phyloP scores from a whole-genome alignment of 2,329 filamentous ascomycete species.

The Penicillium sp. region DNA sequence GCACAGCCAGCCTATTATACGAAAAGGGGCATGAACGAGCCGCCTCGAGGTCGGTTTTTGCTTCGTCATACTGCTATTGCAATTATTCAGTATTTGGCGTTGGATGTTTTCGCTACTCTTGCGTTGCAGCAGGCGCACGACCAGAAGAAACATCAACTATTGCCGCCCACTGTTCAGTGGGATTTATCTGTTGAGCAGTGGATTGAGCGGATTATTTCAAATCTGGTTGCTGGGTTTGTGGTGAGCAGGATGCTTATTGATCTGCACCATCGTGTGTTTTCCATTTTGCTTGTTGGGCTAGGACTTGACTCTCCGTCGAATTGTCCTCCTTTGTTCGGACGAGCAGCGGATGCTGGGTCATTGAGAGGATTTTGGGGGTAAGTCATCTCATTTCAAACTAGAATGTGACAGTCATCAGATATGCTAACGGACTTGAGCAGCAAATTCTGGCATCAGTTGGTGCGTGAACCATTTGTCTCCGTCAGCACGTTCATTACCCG shows the following conservation, averaged over 20 bases:
- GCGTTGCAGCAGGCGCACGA: background rate
- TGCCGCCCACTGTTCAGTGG: slow-evolving; percentile 4
- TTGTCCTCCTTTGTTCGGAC: slow-evolving; percentile 28
- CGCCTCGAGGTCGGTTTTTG: slow-evolving; percentile 16
- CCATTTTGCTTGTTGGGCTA: slow-evolving; percentile 20
- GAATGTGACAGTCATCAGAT: background rate
- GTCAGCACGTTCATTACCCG: slow-evolving; percentile 21
- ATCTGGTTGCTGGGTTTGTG: slow-evolving; percentile 17
- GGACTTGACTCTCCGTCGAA: slow-evolving; percentile 14
- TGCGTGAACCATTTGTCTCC: slow-evolving; percentile 25
- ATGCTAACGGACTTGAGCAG: slow-evolving; percentile 9
- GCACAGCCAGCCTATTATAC: slow-evolving; percentile 15
- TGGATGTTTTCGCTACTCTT: slow-evolving; percentile 10
- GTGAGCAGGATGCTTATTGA: slow-evolving; percentile 20
- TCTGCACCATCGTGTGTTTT: slow-evolving; percentile 18
- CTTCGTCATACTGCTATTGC: slow-evolving; percentile 20
- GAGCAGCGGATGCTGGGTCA: slow-evolving; percentile 25
- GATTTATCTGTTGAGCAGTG: slow-evolving; percentile 10
- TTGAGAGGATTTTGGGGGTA: slow-evolving; percentile 32
- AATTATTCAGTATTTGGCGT: slow-evolving; percentile 21
- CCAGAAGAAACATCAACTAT: background rate
- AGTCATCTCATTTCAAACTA: background rate
- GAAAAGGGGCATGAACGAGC: background rate
- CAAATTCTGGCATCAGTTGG: slow-evolving; percentile 33
- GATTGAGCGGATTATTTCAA: slow-evolving; percentile 8